Evolutionary conservation across 2,329 filamentous ascomycete genomes (phyloP).

Genomic region (Ascochyta pisi): DNA sequence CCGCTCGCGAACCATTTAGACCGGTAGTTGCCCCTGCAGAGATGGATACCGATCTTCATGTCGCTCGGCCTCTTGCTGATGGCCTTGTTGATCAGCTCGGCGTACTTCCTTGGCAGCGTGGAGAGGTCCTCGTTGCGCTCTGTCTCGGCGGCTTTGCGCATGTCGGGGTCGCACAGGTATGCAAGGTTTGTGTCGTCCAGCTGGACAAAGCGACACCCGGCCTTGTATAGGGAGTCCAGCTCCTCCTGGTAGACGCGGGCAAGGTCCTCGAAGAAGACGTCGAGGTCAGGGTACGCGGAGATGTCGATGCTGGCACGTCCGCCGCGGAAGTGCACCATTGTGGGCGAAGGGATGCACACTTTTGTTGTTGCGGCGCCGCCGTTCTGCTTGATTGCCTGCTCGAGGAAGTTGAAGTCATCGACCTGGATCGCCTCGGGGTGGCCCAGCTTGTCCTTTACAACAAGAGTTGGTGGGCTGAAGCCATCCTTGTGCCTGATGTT

Average conservation of each 20-base stretch:
- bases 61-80: conserved; percentile 60
- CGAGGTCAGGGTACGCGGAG: conserved; percentile 61
- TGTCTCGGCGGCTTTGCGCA: conserved; percentile 60
- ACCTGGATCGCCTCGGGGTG: conserved; percentile 64
- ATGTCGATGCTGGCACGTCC: conserved; percentile 61
- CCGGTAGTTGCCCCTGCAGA: conserved; percentile 65
- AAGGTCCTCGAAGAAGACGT: conserved; percentile 63
- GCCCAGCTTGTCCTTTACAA: conserved; percentile 61
- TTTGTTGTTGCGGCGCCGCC: conserved; percentile 56
- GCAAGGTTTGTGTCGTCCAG: conserved; percentile 67
- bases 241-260: conserved; percentile 64
- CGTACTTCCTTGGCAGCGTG: conserved; percentile 60
- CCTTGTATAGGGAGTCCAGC: conserved; percentile 60
- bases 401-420: conserved; percentile 63
- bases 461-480: conserved; percentile 61
- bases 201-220: conserved; percentile 64
- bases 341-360: conserved; percentile 65
- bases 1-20: conserved; percentile 65
- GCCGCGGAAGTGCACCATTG: conserved; percentile 68
- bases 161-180: conserved; percentile 64
- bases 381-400: conserved; percentile 53
- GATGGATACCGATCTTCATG: conserved; percentile 64
- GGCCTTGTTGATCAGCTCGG: conserved; percentile 62
- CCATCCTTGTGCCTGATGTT: conserved; percentile 51
- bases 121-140: conserved; percentile 60